phyloP scores from a whole-genome alignment of 768 basidiomycete genomes.

The Candolleomyces aberdarensis region DNA sequence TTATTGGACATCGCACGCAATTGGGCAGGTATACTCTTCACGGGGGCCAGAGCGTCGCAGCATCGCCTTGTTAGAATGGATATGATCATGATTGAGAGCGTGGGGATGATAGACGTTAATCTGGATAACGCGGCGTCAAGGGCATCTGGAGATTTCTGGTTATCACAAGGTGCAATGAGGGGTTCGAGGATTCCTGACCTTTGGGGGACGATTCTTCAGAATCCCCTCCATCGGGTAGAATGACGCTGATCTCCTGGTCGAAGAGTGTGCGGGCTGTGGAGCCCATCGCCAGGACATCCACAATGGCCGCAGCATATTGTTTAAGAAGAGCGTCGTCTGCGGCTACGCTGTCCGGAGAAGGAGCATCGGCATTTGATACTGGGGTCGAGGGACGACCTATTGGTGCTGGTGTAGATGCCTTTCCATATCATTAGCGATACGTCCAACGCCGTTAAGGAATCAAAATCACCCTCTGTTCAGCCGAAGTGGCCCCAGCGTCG shows the following conservation, averaged over 20 bases:
- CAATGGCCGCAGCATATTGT: constrained; percentile 63
- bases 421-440: constrained; percentile 1
- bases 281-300: constrained; percentile 63
- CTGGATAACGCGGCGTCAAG: constrained; percentile 50
- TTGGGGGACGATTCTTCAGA: constrained; percentile 39
- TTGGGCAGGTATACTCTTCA: constrained; percentile 87
- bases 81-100: constrained; percentile 62
- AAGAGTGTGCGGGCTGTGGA: constrained; percentile 56
- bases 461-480: constrained; percentile 28
- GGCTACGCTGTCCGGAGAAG: constrained; percentile 51
- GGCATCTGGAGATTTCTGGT: constrained; percentile 38
- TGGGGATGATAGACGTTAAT: constrained; percentile 50
- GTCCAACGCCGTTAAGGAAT: background rate
- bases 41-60: constrained; percentile 78
- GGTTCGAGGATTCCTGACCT: constrained; percentile 38
- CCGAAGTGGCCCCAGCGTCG: constrained; percentile 27
- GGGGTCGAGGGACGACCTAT: constrained; percentile 54
- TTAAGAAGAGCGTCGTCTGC: constrained; percentile 64
- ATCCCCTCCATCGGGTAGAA: constrained; percentile 48
- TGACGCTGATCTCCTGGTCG: constrained; percentile 60
- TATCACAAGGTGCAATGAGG: background rate
- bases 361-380: constrained; percentile 41
- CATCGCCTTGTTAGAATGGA: constrained; percentile 75
- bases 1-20: constrained; percentile 83
- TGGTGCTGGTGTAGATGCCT: constrained; percentile 20